Evolutionary conservation across 2,329 filamentous ascomycete species (phyloP), one percentile per base, ranked within the genome.

Genomic region (Pseudocercospora pini-densiflorae): DNA sequence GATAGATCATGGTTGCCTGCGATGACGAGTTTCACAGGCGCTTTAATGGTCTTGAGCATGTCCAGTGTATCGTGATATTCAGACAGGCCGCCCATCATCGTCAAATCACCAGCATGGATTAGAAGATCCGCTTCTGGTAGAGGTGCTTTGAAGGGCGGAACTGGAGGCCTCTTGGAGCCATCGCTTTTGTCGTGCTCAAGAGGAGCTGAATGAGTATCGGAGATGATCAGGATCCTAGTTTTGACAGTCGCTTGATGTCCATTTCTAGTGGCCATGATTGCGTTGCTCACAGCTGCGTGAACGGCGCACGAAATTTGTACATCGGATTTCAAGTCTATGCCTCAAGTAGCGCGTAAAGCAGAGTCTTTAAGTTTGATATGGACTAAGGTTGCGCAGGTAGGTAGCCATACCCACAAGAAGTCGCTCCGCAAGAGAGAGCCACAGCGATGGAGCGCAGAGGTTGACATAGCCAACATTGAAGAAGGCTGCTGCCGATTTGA

Each of bases 61-160:
- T 71, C 21, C 0, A 82, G 51, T 6, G 76, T 68, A 2, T 67
- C 64, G n/a, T 73, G 62, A 68, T 78, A 79, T n/a, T 76, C 69
- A 4, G 66, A n/a, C 0, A 74, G 33, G 2, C 73, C 73, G 1
- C 77, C 78, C 27, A 66, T 65, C 43, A 75, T 70, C 0, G 79
- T 81, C 2, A 82, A 65, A 64, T 82, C 79, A 3, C 79, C 80
- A 58, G 77, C 80, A 62, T 82, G 78, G 2, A 82, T 73, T 0
- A 80, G 68, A 6, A 82, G 76, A 61, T 82, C 79, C 8, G 64
- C 69, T 29, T 69, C 63, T 12, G 69, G 67, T 5, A 71, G 27
- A 5, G 64, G 62, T 16, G 29, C n/a, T 43, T 61, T 55, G 59
- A 64, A 69, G 5, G 62, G 59, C 24, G 62, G 24, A 12, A 58